These are phyloP conservation scores for Anthostomella pinea DNA, from an alignment of 2,329 filamentous ascomycete genomes.

Conservation along the genomic window DNA sequence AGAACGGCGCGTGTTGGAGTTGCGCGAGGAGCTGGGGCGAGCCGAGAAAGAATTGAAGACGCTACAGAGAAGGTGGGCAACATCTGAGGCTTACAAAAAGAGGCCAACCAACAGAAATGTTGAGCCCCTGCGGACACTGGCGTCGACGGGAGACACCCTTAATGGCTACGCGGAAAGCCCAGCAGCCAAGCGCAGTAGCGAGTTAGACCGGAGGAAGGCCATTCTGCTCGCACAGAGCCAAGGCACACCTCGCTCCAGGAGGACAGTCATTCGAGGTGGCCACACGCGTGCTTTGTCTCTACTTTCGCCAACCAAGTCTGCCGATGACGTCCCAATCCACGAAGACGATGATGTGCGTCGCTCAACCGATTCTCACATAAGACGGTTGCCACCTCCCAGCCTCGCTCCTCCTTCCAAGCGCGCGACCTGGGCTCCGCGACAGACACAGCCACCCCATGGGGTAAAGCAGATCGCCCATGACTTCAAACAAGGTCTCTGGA, in stretches of 20 bases:
- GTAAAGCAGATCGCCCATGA: conserved; percentile 83
- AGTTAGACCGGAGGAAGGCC: conserved; percentile 72
- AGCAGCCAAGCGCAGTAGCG: conserved; percentile 44
- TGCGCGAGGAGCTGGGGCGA: conserved; percentile 82
- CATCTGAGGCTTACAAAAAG: conserved; percentile 74
- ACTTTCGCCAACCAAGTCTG: conserved; percentile 64
- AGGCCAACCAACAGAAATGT: conserved; percentile 60
- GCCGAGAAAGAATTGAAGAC: conserved; percentile 74
- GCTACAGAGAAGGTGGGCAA: conserved; percentile 81
- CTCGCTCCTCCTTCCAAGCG: conserved; percentile 47
- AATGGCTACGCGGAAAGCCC: conserved; percentile 38
- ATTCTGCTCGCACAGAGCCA: conserved; percentile 53
- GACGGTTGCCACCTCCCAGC: conserved; percentile 32
- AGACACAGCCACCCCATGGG: conserved; percentile 41
- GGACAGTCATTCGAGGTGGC: conserved; percentile 67
- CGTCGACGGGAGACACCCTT: conserved; percentile 19
- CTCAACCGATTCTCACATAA: conserved; percentile 32
- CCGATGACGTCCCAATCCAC: conserved; percentile 41
- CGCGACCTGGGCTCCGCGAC: conserved; percentile 58
- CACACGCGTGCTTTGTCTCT: conserved; percentile 71
- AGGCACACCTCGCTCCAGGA: conserved; percentile 39
- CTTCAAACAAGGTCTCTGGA: conserved; percentile 85
- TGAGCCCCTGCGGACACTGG: conserved; percentile 52
- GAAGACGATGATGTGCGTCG: conserved; percentile 46
- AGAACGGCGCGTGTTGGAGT: conserved; percentile 84